A percentile compares a stretch with the other conserved stretches of the same genome.
Conservation (phyloP, 164 flowering plant species). For the Annona squamosa region DNA sequence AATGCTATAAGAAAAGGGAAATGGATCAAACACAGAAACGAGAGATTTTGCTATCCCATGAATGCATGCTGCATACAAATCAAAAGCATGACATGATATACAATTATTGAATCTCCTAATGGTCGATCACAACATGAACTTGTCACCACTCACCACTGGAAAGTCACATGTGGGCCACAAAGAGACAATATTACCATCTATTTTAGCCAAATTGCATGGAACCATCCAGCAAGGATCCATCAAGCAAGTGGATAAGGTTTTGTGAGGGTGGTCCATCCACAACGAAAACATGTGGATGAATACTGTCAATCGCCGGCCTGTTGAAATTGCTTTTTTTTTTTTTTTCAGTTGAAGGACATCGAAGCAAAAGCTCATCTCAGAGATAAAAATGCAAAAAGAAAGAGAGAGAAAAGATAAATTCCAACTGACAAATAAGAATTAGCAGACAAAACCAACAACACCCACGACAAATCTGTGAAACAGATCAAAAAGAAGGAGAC, state of each 20-base stretch:
- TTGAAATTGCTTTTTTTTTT: neutral
- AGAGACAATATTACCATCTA: neutral
- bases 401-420: neutral
- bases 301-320: neutral
- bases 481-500: too few species aligned
- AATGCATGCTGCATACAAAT: neutral
- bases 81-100: neutral
- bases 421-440: too few species aligned
- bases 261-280: neutral
- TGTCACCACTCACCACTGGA: neutral
- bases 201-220: neutral
- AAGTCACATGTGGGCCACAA: neutral
- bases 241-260: neutral
- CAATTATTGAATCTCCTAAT: too few species aligned
- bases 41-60: neutral
- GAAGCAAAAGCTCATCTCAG: neutral
- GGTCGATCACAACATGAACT: neutral
- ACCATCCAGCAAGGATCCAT: neutral
- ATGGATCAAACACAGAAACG: neutral
- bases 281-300: neutral
- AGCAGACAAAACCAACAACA: too few species aligned
- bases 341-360: neutral
- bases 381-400: neutral
- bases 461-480: too few species aligned
- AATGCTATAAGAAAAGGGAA: neutral